Evolutionary conservation across 129 eudicot species (phyloP), one percentile per base, ranked within the genome.

Genomic region (Tagetes patula): DNA sequence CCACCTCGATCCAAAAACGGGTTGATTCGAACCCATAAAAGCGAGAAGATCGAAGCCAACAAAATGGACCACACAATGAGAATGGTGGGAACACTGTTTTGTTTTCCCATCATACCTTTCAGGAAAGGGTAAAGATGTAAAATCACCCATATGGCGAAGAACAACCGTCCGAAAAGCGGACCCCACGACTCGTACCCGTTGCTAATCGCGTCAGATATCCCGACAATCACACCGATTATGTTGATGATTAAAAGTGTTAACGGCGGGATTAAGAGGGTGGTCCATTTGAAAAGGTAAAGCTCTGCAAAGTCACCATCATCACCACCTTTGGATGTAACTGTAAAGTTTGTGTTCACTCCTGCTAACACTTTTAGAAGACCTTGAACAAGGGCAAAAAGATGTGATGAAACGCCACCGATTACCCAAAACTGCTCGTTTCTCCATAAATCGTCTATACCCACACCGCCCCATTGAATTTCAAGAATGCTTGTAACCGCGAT

Each of bases 401-500:
- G 96, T 0, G 96, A 70, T 0, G 93, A 90, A 1, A 75, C 88
- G 13, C 96, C 96, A 64, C 96, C 96, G 11, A 90, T 90, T 2
- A 90, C 96, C 93, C 96, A 90, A 68, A 90, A 87, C 69, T 87
- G 93, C 80, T 87, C 92, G 78, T 90, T 90, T 69, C 96, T 85
- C 91, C 96, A 87, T 83, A 73, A 80, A 67, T 90, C 95, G 55
- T 90, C 97, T 2, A 90, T 84, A 27, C 81, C 85, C 2, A 90
- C 97, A 50, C 86, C 81, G 53, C 95, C 97, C 95, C 95, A 87
- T 80, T 84, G 94, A 71, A 90, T 90, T 75, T 90, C 96, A 5
- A 90, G 75, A 48, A 87, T 59, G 67, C 96, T 87, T 0, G 95
- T 90, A 30, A 69, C 87, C 6, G 91, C 95, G 66, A 87, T 87